Evolutionary conservation across 2,329 filamentous ascomycete species (phyloP).

Genomic region (Sporothrix phasma): DNA sequence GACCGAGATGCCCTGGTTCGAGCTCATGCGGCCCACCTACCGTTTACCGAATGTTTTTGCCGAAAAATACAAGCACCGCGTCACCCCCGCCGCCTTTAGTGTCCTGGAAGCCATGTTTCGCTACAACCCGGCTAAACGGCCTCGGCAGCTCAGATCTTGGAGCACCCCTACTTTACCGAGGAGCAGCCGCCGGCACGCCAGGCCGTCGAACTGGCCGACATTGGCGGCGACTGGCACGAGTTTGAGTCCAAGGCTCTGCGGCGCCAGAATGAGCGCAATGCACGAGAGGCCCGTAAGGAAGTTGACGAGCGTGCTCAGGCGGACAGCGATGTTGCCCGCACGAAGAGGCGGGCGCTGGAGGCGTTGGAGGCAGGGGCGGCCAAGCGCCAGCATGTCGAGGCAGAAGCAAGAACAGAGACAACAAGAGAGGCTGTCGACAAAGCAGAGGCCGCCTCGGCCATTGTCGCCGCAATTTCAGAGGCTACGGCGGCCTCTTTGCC

Average conservation of each 20-base stretch:
- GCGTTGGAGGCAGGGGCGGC: too few species aligned
- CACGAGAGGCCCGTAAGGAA: conserved; percentile 41
- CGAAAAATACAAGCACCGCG: conserved; percentile 67
- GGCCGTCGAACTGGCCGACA: conserved; percentile 65
- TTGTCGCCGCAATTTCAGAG: not conserved
- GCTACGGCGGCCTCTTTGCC: not conserved
- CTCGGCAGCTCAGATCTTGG: conserved; percentile 75
- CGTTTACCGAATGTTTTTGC: conserved; percentile 66
- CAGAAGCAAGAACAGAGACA: not conserved
- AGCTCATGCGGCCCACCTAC: conserved; percentile 71
- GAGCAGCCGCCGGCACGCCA: conserved; percentile 72
- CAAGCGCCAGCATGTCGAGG: conserved; percentile 23
- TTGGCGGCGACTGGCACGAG: conserved; percentile 96
- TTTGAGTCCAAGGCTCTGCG: conserved; percentile 93
- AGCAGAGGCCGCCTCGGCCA: not conserved
- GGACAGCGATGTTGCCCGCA: too few species aligned
- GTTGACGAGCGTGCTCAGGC: too few species aligned
- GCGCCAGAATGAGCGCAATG: conserved; percentile 71
- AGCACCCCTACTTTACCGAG: conserved; percentile 76
- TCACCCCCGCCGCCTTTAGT: conserved; percentile 74
- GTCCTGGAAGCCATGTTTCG: conserved; percentile 75
- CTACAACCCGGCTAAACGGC: conserved; percentile 77
- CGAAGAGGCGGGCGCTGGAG: conserved; percentile 24
- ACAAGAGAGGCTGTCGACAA: not conserved
- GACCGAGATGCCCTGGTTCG: conserved; percentile 94